A percentile compares a stretch with the other conserved stretches of the same genome.
Evolutionary conservation across 1,139 yeast genomes (phyloP).

Genomic region (Debaryomyces nepalensis): DNA sequence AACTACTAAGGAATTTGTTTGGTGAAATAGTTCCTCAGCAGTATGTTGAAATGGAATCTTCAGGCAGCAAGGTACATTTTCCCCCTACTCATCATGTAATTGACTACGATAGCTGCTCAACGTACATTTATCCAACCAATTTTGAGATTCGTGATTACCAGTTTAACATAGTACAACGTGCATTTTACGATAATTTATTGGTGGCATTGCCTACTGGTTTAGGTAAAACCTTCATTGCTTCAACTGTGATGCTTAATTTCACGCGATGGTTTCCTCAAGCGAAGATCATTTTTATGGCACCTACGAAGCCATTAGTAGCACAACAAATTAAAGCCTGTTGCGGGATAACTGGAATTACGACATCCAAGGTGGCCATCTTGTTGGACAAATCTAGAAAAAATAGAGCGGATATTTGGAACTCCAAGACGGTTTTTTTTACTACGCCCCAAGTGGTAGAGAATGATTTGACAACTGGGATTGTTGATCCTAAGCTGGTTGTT

Average conservation of each 20-base stretch:
- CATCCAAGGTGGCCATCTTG: constrained; percentile 76
- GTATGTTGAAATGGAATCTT: constrained; percentile 3
- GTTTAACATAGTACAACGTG: constrained; percentile 71
- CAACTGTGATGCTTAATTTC: constrained; percentile 90
- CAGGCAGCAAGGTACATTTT: not conserved
- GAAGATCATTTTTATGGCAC: constrained; percentile 92
- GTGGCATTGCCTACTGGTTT: constrained; percentile 97
- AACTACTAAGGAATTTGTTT: constrained; percentile 10
- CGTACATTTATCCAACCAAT: constrained; percentile 85
- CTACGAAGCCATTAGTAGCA: constrained; percentile 95
- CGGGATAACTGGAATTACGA: constrained; percentile 82
- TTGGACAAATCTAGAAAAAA: constrained; percentile 70
- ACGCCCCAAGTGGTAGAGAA: constrained; percentile 97
- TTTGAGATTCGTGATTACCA: constrained; percentile 87
- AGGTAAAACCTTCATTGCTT: constrained; percentile 96
- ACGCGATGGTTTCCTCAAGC: constrained; percentile 80
- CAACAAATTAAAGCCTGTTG: constrained; percentile 96
- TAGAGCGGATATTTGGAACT: constrained; percentile 74
- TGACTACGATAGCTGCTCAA: constrained; percentile 42
- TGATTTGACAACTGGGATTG: constrained; percentile 74
- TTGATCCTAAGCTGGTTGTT: constrained; percentile 75
- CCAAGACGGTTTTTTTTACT: constrained; percentile 82
- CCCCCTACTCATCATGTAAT: constrained; percentile 57
- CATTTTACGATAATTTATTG: constrained; percentile 73
- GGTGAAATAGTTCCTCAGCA: constrained; percentile 11